Conservation (phyloP, 352 stramenopile genomes). For the Globisporangium camurandrum region DNA sequence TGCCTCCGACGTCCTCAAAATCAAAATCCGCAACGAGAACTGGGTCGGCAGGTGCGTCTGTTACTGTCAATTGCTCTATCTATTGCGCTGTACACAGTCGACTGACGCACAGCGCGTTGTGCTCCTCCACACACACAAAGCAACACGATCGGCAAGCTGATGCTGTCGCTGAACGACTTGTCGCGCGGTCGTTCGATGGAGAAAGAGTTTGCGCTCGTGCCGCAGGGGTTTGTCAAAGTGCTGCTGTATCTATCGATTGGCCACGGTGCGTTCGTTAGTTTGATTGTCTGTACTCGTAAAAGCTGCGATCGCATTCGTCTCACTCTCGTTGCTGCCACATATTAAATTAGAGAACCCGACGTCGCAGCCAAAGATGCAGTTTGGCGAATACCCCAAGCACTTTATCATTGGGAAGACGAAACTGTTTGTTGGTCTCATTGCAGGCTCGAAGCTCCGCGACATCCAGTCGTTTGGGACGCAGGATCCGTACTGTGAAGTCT, state of each 20-base stretch:
- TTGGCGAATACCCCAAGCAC: slow-evolving; percentile 67
- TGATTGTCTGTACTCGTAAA: not conserved
- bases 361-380: slow-evolving; percentile 45
- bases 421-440: slow-evolving; percentile 56
- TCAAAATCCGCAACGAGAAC: slow-evolving; percentile 74
- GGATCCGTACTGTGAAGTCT: slow-evolving; percentile 69
- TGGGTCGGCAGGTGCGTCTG: slow-evolving; percentile 57
- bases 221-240: slow-evolving; percentile 61
- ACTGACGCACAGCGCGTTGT: not conserved
- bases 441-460: slow-evolving; percentile 64
- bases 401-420: slow-evolving; percentile 72
- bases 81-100: not conserved
- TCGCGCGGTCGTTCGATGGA: slow-evolving; percentile 70
- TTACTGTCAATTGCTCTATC: not conserved
- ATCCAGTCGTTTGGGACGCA: slow-evolving; percentile 75
- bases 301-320: not conserved
- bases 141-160: slow-evolving; percentile 64
- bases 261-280: slow-evolving; percentile 27
- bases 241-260: slow-evolving; percentile 63
- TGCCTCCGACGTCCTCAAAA: slow-evolving; percentile 51
- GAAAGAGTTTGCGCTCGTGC: slow-evolving; percentile 68
- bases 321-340: not conserved
- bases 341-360: slow-evolving; percentile 54
- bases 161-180: slow-evolving; percentile 57
- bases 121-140: slow-evolving; percentile 16